Base-by-base conservation (phyloP, 1,139 yeast genomes). In the Suhomyces taliae region DNA sequence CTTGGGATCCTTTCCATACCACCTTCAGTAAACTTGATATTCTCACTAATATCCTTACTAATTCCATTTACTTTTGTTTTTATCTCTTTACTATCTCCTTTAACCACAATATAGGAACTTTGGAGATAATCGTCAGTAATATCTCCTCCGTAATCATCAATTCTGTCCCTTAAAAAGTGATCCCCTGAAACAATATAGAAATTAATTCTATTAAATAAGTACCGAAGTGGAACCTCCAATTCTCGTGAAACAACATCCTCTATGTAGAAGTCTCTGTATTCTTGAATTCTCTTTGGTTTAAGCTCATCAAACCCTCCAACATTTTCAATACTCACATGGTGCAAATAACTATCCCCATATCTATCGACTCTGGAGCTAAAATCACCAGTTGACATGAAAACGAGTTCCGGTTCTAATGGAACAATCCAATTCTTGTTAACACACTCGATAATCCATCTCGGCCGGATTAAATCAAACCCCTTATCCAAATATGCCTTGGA, bases 361-460 rank as follows among this genome's bases (percentile, higher is more conserved):
- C 51, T 52, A 57, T 85, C 90, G 0, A 73, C 70, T 39, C 72
- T 66, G 10, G 46, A 41, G 14, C 41, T 37, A 24, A 50, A 48
- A 15, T 37, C 47, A 39, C 50, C 52, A 7, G 40, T 46, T 37
- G 67, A 57, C 34, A 52, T 54, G 40, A 78, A 74, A 35, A 85
- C 67, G 57, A 87, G 82, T 8, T 64, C 58, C 0, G 89, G 86
- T 55, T 89, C 96, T 9, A 86, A 55, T 1, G 76, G 78, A 0
- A 89, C 64, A 2, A 83, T 46, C 2, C 58, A 52, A 0, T 65
- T 57, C 19, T 71, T 64, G 11, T 65, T 57, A 3, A 88, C 67
- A 56, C 95, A 82, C 53, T 87, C 90, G 40, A 81, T 69, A 7
- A 90, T 62, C 96, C 97, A 93, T 15, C 65, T 64, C 1, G 95